Evolutionary conservation across 495 filamentous ascomycete genomes (phyloP), one percentile per base, ranked within the genome.

Genomic region (Penicillium pulvis): DNA sequence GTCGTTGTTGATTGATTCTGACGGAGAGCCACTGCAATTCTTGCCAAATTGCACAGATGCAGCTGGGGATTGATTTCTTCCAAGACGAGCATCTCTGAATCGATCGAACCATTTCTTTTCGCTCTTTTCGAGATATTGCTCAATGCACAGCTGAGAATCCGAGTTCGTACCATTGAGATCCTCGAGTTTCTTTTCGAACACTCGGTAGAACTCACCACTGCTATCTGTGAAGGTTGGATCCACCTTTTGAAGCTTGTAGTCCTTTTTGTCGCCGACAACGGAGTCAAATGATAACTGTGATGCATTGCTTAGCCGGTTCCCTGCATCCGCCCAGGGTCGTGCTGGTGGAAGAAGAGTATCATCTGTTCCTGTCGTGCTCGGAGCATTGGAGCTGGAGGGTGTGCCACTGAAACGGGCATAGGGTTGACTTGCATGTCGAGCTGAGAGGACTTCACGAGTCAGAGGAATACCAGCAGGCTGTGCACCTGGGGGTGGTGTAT

Each of bases 221-320:
- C 82, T 79, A 62, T 90, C 87, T 4, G 85, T 89, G 74, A 90
- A 90, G 74, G 83, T 87, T 5, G 86, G 87, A 53, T 88, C 84
- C 5, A 89, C 85, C 50, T 88, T 83, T 62, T 89, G 87, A 11
- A 89, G 78, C 58, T 83, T 82, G 57, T 83, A 84, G 58, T 89
- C 84, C 26, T 83, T 83, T 59, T 83, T 79, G 50, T 85, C 85
- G 14, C 84, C 84, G 16, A 86, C 77, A 7, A 89, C 80, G 1
- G 81, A 82, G 31, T 81, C 76, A 44, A 81, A 78, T 3, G 76
- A 79, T 28, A 80, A 69, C 55, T 82, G 68, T 64, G 84, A 80
- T 31, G 75, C 57, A 42, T 71, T 71, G 47, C 72, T 78, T 19
- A 80, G 68, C n/a, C 76, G 71, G 24, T 67, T 75, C 17, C 66